Conservation (phyloP, 495 filamentous ascomycete species). For the Parathielavia hyrcaniae region DNA sequence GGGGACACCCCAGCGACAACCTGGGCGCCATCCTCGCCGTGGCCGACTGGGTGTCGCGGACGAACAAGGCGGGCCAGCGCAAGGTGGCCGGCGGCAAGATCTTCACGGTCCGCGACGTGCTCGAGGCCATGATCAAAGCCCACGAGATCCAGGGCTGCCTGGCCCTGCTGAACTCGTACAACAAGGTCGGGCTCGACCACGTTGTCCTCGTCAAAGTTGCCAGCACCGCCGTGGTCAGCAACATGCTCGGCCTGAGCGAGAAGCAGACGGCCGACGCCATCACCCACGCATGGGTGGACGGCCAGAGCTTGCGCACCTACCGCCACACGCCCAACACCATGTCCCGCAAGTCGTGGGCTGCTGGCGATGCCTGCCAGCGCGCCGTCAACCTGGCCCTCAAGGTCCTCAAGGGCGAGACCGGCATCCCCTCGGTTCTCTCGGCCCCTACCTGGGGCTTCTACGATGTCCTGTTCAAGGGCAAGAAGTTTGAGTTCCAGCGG, state of each 20-base stretch:
- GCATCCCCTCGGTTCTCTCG: constrained; percentile 85
- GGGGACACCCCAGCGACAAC: constrained; percentile 74
- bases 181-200: constrained; percentile 96
- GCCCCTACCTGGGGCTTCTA: constrained; percentile 98
- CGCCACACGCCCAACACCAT: constrained; percentile 97
- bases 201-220: constrained; percentile 98
- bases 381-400: constrained; percentile 92
- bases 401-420: constrained; percentile 85
- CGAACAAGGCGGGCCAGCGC: constrained; percentile 75
- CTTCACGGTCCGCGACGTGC: constrained; percentile 77
- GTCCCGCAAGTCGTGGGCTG: constrained; percentile 98
- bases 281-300: constrained; percentile 95
- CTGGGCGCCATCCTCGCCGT: constrained; percentile 71
- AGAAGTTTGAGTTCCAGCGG: constrained; percentile 92
- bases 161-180: constrained; percentile 94
- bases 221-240: constrained; percentile 84
- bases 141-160: constrained; percentile 98
- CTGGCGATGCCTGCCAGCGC: constrained; percentile 93
- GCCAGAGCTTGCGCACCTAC: constrained; percentile 93
- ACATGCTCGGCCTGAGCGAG: constrained; percentile 85
- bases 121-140: constrained; percentile 99
- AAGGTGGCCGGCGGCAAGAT: constrained; percentile 82
- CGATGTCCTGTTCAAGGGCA: constrained; percentile 92
- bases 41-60: constrained; percentile 94
- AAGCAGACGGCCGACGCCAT: constrained; percentile 91